phyloP scores from a whole-genome alignment of 768 basidiomycete genomes.

The Boletus pseudo-olivaceus region DNA sequence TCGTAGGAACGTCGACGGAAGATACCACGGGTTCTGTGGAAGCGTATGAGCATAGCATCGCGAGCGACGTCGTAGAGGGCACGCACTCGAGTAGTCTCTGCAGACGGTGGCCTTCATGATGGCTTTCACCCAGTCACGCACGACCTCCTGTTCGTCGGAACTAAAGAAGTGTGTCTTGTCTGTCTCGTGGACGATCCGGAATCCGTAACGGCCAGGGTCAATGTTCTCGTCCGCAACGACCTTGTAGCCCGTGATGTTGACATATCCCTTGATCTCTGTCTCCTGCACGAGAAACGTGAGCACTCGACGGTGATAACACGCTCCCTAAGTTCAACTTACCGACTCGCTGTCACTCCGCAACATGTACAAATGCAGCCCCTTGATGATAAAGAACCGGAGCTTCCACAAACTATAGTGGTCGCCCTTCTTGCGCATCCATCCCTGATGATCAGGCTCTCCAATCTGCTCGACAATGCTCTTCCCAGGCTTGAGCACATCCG shows the following conservation, averaged over 20 bases:
- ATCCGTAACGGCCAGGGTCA: slow-evolving; percentile 91
- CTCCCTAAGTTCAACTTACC: slow-evolving; percentile 7
- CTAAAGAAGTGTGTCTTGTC: slow-evolving; percentile 91
- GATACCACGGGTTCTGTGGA: slow-evolving; percentile 85
- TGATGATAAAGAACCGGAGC: slow-evolving; percentile 84
- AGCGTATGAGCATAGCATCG: background rate
- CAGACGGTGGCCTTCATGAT: slow-evolving; percentile 98
- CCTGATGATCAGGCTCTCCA: slow-evolving; percentile 82
- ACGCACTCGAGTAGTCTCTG: slow-evolving; percentile 85
- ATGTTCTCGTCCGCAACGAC: slow-evolving; percentile 90
- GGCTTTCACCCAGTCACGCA: slow-evolving; percentile 99
- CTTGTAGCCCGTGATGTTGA: slow-evolving; percentile 88
- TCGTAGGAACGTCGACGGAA: slow-evolving; percentile 95
- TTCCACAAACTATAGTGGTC: slow-evolving; percentile 95
- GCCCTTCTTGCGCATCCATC: slow-evolving; percentile 96
- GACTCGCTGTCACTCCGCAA: slow-evolving; percentile 69
- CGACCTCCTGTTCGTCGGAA: slow-evolving; percentile 76
- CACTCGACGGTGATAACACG: background rate
- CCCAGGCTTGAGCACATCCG: slow-evolving; percentile 50
- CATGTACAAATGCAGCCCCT: slow-evolving; percentile 88
- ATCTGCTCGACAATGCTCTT: slow-evolving; percentile 85
- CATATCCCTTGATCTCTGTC: slow-evolving; percentile 93
- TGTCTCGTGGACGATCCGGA: slow-evolving; percentile 86
- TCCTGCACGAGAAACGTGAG: slow-evolving; percentile 49
- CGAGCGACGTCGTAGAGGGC: background rate